A percentile compares a stretch with the other conserved stretches of the same genome.
These are phyloP conservation scores for Senecio squalidus DNA, from an alignment of 140 eudicot genomes.

Conservation along the genomic window DNA sequence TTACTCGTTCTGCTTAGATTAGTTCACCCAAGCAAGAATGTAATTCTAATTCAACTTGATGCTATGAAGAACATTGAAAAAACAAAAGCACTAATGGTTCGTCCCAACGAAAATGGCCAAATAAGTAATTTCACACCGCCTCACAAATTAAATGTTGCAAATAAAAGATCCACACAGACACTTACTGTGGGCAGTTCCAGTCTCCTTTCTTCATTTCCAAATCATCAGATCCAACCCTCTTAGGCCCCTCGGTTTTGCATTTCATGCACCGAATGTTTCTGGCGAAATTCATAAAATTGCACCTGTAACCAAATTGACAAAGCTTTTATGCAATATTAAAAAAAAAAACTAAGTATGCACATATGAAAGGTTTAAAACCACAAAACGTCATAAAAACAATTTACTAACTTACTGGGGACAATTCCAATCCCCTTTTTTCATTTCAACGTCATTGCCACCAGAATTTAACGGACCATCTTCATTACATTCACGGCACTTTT, in stretches of 20 bases:
- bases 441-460: slow-evolving; percentile 34
- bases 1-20: no score
- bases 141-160: background rate
- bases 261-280: slow-evolving; percentile 61
- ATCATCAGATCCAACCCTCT: slow-evolving; percentile 24
- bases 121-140: background rate
- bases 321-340: background rate
- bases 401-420: slow-evolving; percentile 71
- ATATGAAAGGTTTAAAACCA: background rate
- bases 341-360: no score
- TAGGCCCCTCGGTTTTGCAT: slow-evolving; percentile 66
- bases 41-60: no score
- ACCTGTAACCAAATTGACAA: slow-evolving; percentile 42
- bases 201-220: slow-evolving; percentile 83
- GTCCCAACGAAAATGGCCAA: background rate
- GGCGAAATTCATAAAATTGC: slow-evolving; percentile 76
- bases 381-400: slow-evolving; percentile 2
- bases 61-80: no score
- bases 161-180: background rate
- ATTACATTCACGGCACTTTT: slow-evolving; percentile 58
- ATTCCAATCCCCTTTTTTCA: slow-evolving; percentile 90
- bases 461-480: slow-evolving; percentile 42
- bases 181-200: slow-evolving; percentile 91
- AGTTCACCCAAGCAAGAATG: no score
- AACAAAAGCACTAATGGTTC: no score